phyloP scores from a whole-genome alignment of 345 rosid genomes.

The Mercurialis annua region DNA sequence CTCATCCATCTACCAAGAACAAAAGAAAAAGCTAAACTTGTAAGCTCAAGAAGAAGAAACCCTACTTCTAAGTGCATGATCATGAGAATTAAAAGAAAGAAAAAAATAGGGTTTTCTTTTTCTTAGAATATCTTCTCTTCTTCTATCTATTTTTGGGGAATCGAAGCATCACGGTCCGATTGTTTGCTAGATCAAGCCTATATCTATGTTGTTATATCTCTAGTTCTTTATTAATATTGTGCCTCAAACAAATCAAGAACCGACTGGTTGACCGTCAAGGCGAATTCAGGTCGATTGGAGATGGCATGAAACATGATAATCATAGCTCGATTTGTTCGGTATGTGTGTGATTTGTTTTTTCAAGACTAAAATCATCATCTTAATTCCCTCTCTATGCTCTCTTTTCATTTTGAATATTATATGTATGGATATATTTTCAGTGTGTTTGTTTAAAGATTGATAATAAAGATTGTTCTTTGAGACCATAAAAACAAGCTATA shows the following conservation, averaged over 20 bases:
- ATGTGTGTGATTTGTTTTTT: not conserved
- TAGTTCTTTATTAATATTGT: constrained; percentile 6
- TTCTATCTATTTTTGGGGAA: constrained; percentile 42
- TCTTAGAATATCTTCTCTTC: constrained; percentile 17
- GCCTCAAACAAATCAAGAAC: not conserved
- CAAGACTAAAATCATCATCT: not conserved
- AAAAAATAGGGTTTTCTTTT: constrained; percentile 12
- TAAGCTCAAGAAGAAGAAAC: constrained; percentile 39
- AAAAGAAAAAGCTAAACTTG: not conserved
- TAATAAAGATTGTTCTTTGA: constrained; percentile 9
- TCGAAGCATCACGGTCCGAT: constrained; percentile 66
- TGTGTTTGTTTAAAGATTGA: constrained; percentile 5
- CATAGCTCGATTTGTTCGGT: constrained; percentile 6
- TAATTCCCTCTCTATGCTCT: not conserved
- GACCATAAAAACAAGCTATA: not conserved
- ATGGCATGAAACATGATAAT: not conserved
- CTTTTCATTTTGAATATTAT: not conserved
- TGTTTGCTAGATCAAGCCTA: constrained; percentile 30
- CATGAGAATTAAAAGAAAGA: not conserved
- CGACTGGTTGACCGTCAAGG: not conserved
- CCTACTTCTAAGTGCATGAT: constrained; percentile 17
- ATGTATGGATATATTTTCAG: not conserved
- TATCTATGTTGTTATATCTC: not conserved
- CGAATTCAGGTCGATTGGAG: not conserved
- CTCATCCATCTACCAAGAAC: not conserved